These are phyloP conservation scores for Agaricus subrufescens DNA, from an alignment of 768 basidiomycete genomes.

Conservation along the genomic window DNA sequence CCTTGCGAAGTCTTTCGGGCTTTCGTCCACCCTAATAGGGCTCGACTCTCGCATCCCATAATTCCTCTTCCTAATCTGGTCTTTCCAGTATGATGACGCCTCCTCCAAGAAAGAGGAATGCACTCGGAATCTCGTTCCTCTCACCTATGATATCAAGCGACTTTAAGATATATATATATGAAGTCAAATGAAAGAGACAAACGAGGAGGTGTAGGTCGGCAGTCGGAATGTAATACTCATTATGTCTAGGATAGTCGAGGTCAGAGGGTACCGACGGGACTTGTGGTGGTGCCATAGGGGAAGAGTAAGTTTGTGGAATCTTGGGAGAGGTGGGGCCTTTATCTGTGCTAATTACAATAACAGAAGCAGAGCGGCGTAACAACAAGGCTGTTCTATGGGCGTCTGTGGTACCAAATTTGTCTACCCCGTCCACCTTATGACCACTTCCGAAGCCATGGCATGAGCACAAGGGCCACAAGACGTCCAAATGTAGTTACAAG, in stretches of 20 bases:
- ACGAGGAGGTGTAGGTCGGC: conserved; percentile 54
- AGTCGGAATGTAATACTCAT: conserved; percentile 44
- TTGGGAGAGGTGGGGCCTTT: neutral
- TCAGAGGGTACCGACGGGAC: neutral
- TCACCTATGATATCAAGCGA: conserved; percentile 35
- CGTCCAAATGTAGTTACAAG: neutral
- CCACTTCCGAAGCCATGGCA: neutral
- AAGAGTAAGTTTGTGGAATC: neutral
- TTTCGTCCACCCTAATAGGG: conserved; percentile 27
- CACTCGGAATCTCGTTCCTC: conserved; percentile 48
- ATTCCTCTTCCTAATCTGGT: conserved; percentile 29
- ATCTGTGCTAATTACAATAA: neutral
- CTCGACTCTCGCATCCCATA: conserved; percentile 34
- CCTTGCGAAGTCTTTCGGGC: conserved; percentile 32
- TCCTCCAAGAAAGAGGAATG: conserved; percentile 59
- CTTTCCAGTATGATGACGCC: conserved; percentile 46
- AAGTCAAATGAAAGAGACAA: conserved; percentile 13
- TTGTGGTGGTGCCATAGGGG: neutral
- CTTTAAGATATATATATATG: neutral
- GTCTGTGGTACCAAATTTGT: neutral
- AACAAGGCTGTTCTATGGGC: neutral
- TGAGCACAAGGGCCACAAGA: neutral
- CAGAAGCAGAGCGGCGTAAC: neutral
- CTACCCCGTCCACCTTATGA: neutral
- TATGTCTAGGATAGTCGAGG: conserved; percentile 16